phyloP scores from a whole-genome alignment of 768 basidiomycete genomes.

The Trametes gibbosa region DNA sequence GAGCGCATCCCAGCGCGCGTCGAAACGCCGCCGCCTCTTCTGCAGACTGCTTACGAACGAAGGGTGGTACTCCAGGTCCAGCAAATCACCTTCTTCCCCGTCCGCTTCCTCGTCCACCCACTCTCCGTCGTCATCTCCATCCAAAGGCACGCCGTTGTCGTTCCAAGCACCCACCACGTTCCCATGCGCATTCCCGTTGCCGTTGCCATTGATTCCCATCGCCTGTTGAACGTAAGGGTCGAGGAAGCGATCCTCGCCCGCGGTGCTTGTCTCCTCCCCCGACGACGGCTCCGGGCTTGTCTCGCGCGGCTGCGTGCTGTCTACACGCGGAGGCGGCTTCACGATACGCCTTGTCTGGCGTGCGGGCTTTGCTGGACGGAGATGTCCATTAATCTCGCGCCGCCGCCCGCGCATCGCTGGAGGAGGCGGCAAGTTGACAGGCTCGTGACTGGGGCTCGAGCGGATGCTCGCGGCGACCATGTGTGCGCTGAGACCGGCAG shows the following conservation, averaged over 20 bases:
- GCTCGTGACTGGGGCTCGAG: slow-evolving; percentile 71
- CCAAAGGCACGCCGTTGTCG: slow-evolving; percentile 21
- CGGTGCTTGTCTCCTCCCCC: slow-evolving; percentile 57
- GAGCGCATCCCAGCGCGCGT: slow-evolving; percentile 71
- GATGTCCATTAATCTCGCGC: slow-evolving; percentile 38
- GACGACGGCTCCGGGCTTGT: slow-evolving; percentile 77
- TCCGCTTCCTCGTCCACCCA: slow-evolving; percentile 78
- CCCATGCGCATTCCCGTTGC: slow-evolving; percentile 36
- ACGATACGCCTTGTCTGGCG: slow-evolving; percentile 30
- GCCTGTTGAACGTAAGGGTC: slow-evolving; percentile 24
- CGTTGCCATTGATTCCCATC: slow-evolving; percentile 17
- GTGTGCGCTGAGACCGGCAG: slow-evolving; percentile 41
- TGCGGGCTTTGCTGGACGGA: slow-evolving; percentile 28
- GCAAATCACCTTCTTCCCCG: slow-evolving; percentile 60
- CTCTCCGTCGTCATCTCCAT: slow-evolving; percentile 48
- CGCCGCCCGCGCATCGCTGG: slow-evolving; percentile 47
- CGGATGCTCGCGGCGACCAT: slow-evolving; percentile 57
- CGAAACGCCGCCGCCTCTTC: slow-evolving; percentile 70
- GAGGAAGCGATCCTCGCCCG: slow-evolving; percentile 52
- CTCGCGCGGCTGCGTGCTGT: slow-evolving; percentile 80
- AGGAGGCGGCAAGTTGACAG: slow-evolving; percentile 53
- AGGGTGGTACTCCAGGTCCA: slow-evolving; percentile 77
- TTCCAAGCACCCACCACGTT: slow-evolving; percentile 30
- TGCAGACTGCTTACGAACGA: slow-evolving; percentile 62
- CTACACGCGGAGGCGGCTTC: slow-evolving; percentile 73